phyloP scores from a whole-genome alignment of 1,284 basidiomycete species.

The Cryptococcus sp. region DNA sequence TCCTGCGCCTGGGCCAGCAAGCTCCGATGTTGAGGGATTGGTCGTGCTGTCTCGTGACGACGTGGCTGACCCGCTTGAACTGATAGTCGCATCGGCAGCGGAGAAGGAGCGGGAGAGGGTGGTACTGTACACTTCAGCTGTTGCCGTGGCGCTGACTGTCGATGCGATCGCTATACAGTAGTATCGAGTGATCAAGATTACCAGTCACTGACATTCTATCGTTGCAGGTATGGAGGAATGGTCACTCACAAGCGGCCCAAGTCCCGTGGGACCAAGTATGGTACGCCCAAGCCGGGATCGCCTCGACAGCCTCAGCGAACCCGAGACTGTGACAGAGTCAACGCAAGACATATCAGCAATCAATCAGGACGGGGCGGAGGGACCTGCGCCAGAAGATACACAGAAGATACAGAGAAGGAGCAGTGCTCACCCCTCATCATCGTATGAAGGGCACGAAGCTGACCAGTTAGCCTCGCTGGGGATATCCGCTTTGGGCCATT shows the following conservation, averaged over 20 bases:
- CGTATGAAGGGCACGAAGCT: conserved; percentile 14
- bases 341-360: not conserved
- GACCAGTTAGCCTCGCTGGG: conserved; percentile 21
- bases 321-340: conserved; percentile 6
- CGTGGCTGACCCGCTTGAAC: not conserved
- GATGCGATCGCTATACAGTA: conserved; percentile 4
- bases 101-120: conserved; percentile 35
- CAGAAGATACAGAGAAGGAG: not conserved
- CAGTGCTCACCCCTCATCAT: conserved; percentile 17
- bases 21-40: conserved; percentile 4
- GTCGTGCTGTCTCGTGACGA: conserved; percentile 6
- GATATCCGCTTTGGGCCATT: conserved; percentile 10
- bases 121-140: conserved; percentile 14
- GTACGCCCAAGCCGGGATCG: conserved; percentile 14
- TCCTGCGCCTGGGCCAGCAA: too few relatives aligned
- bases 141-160: conserved; percentile 9
- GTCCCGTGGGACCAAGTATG: conserved; percentile 11
- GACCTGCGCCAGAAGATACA: not conserved
- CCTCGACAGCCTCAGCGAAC: conserved; percentile 9
- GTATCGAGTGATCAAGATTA: not conserved
- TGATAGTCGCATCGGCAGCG: conserved; percentile 1
- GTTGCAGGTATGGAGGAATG: not conserved
- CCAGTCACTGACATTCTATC: not conserved
- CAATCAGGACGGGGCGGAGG: not conserved
- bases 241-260: conserved; percentile 6